Percentiles rank a stretch among this genome's conserved stretches.
Evolutionary conservation across 495 filamentous ascomycete species (phyloP).

Genomic region (Astrothelium macrocarpum): DNA sequence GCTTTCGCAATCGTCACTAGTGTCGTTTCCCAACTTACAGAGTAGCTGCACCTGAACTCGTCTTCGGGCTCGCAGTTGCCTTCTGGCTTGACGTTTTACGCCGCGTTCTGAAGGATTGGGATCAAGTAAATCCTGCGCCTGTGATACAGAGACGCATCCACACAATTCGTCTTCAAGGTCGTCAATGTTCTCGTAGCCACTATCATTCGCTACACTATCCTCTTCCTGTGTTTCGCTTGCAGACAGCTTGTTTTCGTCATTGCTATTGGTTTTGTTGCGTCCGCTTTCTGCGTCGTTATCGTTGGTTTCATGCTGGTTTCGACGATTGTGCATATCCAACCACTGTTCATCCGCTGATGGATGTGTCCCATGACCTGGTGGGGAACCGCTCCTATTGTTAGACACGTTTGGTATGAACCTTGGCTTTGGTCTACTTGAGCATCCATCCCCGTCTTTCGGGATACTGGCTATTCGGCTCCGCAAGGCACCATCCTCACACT

Average conservation of each 20-base stretch:
- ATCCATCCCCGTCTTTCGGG: not conserved
- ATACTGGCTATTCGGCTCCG: not conserved
- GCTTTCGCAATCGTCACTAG: not conserved
- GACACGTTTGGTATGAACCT: not conserved
- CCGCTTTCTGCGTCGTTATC: not conserved
- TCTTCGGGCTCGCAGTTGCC: not conserved
- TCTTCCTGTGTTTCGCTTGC: not conserved
- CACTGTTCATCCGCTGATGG: not conserved
- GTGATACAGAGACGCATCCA: not conserved
- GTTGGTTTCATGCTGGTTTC: not conserved
- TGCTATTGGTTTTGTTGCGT: not conserved
- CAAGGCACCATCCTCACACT: not conserved
- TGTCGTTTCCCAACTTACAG: not conserved
- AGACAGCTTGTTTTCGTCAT: not conserved
- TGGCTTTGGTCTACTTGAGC: not conserved
- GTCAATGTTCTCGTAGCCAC: not conserved
- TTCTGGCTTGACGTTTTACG: constrained; percentile 1
- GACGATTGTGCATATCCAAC: not conserved
- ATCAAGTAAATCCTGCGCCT: constrained; percentile 28
- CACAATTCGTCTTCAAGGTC: not conserved
- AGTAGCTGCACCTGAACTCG: not conserved
- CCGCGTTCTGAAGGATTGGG: not conserved
- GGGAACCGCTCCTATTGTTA: not conserved
- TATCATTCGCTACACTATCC: not conserved
- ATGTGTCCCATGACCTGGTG: no score